Base-by-base conservation (phyloP, 2,329 filamentous ascomycete species). In the Penicillium sp. region DNA sequence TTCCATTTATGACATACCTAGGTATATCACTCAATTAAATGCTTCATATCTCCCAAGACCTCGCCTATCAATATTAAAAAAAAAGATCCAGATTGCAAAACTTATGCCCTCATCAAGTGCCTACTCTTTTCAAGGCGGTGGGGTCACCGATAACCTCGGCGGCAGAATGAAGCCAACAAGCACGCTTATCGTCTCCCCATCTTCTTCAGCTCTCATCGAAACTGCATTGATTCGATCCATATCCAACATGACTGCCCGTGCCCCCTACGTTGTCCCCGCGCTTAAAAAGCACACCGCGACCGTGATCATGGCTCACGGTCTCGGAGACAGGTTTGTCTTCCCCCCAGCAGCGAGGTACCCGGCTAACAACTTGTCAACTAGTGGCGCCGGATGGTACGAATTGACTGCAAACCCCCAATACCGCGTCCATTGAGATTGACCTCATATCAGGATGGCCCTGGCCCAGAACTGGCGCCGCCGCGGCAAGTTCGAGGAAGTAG, bases 221-320 rank as follows among this genome's bases (percentile, higher is more conserved):
- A 11, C 14, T 34, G 31, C 31, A 34, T 34, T 18, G 14, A 34
- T 20, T 34, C 4, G 31, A 20, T 22, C n/a, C 13, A 42, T 8
- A 4, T 38, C 22, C 57, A 69, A 60, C 16, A 76, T 77, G 73
- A 56, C 73, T 35, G 54, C 63, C 24, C 69, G 70, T 52, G 73
- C 74, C 46, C 81, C 82, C 11, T 74, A 93, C 44, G 77, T 93
- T 16, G 83, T 95, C 50, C 87, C 88, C 23, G 87, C 90, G 32
- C 74, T 87, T 27, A 86, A 81, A 65, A 82, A 81, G 64, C 93
- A 97, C 72, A 96, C 93, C 29, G 89, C 89, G 20, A 96, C 91
- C 3, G 86, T 97, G 61, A 97, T 98, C 62, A 89, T 96, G 70
- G 79, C 87, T 42, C 93, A 98, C 68, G 93, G 93, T 11, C 76